Base-by-base conservation (phyloP, 352 stramenopile genomes). In the Nothophytophthora sp. region DNA sequence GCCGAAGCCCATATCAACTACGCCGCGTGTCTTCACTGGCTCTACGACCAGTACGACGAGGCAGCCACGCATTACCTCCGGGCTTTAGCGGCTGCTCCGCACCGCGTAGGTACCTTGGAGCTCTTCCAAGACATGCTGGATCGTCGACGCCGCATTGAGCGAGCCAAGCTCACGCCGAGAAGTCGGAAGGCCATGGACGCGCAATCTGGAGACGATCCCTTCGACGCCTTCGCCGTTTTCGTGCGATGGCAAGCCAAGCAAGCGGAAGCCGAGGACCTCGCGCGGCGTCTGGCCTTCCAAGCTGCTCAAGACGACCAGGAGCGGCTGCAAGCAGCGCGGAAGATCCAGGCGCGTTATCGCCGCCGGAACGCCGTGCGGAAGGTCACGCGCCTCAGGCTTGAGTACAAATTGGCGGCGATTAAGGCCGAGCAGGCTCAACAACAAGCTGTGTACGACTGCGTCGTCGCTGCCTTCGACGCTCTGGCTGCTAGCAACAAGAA, bases 81-180 rank as follows among this genome's bases (percentile, higher is more conserved):
- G 0, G 83, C 85, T 1, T 61, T 92, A n/a, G 71, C 79, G 0
- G 59, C 80, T 0, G 66, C 90, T 27, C 81, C 81, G 11, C 73
- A 86, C 50, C 85, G 84, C 20, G 64, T 75, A 44, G 74, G 67
- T 2, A 62, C 63, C 1, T 79, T 92, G 67, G 67, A 85, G 28
- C 63, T 90, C 6, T 92, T 95, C 41, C 81, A 95, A 42, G 77
- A 78, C 13, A 85, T 92, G 80, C 53, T 95, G 4, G 64, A 79
- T 20, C 69, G 75, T 6, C 69, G 78, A 35, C 72, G 60, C 39
- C 59, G 65, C 4, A 55, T 79, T 1, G 60, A 86, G 25, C 39
- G 58, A 2, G 50, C 50, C 8, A 56, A 71, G 25, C 49, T 63
- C 15, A 70, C 73, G 22, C 55, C 42, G 20, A 47, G 61, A 12